These are phyloP conservation scores for Ananas comosus DNA, from an alignment of 176 grass and related monocot species.

Conservation along the genomic window DNA sequence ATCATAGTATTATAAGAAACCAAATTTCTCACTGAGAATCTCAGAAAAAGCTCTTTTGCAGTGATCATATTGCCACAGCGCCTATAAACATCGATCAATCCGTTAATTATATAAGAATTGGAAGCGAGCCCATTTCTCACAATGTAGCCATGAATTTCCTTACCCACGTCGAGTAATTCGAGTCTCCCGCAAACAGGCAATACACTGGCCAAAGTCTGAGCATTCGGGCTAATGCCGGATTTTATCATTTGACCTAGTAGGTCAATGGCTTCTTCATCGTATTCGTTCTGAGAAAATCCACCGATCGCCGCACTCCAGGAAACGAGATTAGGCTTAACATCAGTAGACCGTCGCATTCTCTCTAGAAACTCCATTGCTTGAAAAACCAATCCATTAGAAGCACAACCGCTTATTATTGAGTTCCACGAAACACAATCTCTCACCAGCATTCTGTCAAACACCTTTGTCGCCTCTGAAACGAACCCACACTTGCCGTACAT, in stretches of 20 bases:
- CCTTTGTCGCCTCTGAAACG: constrained; percentile 12
- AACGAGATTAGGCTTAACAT: constrained; percentile 24
- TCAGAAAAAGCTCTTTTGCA: constrained; percentile 16
- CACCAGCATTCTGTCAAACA: constrained; percentile 15
- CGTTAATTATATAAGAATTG: constrained; percentile 24
- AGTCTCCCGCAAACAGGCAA: constrained; percentile 23
- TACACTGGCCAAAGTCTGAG: constrained; percentile 22
- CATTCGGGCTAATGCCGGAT: constrained; percentile 22
- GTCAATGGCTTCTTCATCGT: constrained; percentile 22
- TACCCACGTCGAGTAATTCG: constrained; percentile 8
- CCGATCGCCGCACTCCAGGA: constrained; percentile 25
- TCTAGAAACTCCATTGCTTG: constrained; percentile 22
- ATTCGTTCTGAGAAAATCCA: constrained; percentile 22
- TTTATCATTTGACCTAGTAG: constrained; percentile 17
- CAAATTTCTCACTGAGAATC: constrained; percentile 14
- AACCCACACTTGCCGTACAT: constrained; percentile 33
- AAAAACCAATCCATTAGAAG: constrained; percentile 18
- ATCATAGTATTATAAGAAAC: constrained; percentile 26
- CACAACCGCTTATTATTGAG: constrained; percentile 20
- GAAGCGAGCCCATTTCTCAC: constrained; percentile 13
- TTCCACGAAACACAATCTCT: constrained; percentile 30
- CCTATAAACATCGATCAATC: constrained; percentile 26
- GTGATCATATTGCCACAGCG: constrained; percentile 13
- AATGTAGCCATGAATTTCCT: constrained; percentile 27
- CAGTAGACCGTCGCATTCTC: constrained; percentile 6